A percentile compares a stretch with the other conserved stretches of the same genome.
Conservation (phyloP, 805 yeast genomes). For the Yamadazyma endophytica region DNA sequence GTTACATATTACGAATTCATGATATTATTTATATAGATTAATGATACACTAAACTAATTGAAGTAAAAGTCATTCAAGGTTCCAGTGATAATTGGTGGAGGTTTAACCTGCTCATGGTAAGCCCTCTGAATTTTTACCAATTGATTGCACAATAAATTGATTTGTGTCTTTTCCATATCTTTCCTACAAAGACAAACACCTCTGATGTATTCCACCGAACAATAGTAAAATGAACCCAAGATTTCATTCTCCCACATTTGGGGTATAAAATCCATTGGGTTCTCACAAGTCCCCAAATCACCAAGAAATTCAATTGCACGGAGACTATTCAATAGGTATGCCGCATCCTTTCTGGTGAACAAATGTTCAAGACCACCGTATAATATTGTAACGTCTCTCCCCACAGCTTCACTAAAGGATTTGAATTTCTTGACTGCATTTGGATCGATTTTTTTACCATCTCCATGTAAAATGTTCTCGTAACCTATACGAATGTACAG, state of each 20-base stretch:
- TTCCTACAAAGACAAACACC: constrained; percentile 55
- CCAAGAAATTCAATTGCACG: constrained; percentile 38
- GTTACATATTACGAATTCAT: background rate
- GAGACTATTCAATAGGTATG: constrained; percentile 34
- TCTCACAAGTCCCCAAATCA: constrained; percentile 36
- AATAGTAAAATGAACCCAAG: constrained; percentile 66
- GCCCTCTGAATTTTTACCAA: constrained; percentile 25
- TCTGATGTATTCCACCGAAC: constrained; percentile 67
- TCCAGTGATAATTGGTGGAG: constrained; percentile 26
- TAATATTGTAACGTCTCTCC: constrained; percentile 35
- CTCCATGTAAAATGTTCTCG: constrained; percentile 38
- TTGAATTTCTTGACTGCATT: constrained; percentile 28
- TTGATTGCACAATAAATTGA: constrained; percentile 22
- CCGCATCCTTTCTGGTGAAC: constrained; percentile 37
- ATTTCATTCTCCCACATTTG: constrained; percentile 55
- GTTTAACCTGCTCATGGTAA: constrained; percentile 30
- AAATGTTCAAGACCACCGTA: constrained; percentile 32
- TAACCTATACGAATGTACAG: constrained; percentile 36
- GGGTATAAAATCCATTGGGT: constrained; percentile 29
- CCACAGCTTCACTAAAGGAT: constrained; percentile 35
- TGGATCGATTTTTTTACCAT: constrained; percentile 40
- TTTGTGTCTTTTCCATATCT: constrained; percentile 32
- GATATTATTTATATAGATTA: background rate
- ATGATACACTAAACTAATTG: constrained; percentile 7
- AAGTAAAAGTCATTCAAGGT: constrained; percentile 32